Conservation (phyloP, 768 basidiomycete species). For the Tricholoma sp. region DNA sequence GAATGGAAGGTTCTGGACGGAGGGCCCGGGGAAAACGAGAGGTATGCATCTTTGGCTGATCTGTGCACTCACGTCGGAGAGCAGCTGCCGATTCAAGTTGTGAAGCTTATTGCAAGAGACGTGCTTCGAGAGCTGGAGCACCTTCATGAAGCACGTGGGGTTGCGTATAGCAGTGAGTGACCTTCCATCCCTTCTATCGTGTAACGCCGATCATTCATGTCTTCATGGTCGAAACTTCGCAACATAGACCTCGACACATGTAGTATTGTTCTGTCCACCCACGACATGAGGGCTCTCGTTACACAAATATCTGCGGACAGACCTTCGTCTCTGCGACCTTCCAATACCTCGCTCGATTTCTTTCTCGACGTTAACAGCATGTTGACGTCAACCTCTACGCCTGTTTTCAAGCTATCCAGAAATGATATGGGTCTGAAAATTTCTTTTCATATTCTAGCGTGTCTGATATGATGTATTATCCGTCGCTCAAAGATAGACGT, state of each 20-base stretch:
- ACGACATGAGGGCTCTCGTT: conserved; percentile 14
- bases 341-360: conserved; percentile 2
- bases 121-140: conserved; percentile 17
- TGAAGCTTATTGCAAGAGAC: conserved; percentile 24
- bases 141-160: conserved; percentile 9
- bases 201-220: neutral
- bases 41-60: conserved; percentile 17
- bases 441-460: neutral
- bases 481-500: conserved; percentile 1
- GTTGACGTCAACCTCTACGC: conserved; percentile 6
- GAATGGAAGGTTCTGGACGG: neutral
- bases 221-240: neutral
- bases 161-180: conserved; percentile 15
- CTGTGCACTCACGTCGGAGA: conserved; percentile 17
- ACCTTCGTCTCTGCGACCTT: neutral
- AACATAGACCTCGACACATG: conserved; percentile 15
- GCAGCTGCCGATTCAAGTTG: conserved; percentile 20
- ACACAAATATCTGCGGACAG: conserved; percentile 12
- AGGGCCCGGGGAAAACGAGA: conserved; percentile 6
- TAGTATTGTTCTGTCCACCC: conserved; percentile 14
- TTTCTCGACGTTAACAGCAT: conserved; percentile 9
- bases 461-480: neutral
- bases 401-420: conserved; percentile 6
- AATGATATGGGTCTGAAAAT: conserved; percentile 2
- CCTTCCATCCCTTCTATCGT: neutral